Evolutionary conservation across 495 filamentous ascomycete genomes (phyloP).

Genomic region (Penicillium lividum): DNA sequence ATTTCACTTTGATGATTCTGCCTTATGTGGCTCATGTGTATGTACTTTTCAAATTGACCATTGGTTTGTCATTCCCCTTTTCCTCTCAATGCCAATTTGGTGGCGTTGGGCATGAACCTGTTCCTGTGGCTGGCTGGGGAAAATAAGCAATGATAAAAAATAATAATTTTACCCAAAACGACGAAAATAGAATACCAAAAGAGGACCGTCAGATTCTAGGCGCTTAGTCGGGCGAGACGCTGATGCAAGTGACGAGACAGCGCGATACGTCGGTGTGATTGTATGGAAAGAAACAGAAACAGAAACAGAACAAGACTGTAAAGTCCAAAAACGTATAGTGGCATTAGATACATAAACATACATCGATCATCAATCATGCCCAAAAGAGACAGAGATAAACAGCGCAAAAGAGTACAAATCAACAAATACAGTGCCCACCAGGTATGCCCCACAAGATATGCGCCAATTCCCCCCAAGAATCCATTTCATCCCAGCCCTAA

Average conservation of each 20-base stretch:
- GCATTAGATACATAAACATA: constrained; percentile 10
- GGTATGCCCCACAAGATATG: constrained; percentile 4
- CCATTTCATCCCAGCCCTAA: constrained; percentile 1
- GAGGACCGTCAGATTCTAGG: neutral
- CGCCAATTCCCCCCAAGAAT: neutral
- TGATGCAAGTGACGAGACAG: neutral
- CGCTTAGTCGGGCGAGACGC: neutral
- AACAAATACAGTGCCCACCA: constrained; percentile 3
- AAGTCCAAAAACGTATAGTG: constrained; percentile 1
- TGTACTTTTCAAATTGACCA: neutral
- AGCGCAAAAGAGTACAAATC: constrained; percentile 8
- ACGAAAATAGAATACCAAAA: neutral
- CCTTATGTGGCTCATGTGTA: neutral
- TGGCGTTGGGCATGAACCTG: constrained; percentile 1
- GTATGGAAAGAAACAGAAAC: neutral
- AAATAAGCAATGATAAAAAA: neutral
- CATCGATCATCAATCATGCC: constrained; percentile 13
- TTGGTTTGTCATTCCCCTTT: neutral
- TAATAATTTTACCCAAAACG: neutral
- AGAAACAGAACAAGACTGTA: neutral
- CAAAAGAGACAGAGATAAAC: constrained; percentile 5
- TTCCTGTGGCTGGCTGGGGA: neutral
- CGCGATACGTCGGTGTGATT: neutral
- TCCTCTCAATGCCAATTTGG: neutral
- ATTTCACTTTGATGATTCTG: too few species aligned